phyloP scores from a whole-genome alignment of 2,329 filamentous ascomycete genomes.

The Kalaharituber pfeilii region DNA sequence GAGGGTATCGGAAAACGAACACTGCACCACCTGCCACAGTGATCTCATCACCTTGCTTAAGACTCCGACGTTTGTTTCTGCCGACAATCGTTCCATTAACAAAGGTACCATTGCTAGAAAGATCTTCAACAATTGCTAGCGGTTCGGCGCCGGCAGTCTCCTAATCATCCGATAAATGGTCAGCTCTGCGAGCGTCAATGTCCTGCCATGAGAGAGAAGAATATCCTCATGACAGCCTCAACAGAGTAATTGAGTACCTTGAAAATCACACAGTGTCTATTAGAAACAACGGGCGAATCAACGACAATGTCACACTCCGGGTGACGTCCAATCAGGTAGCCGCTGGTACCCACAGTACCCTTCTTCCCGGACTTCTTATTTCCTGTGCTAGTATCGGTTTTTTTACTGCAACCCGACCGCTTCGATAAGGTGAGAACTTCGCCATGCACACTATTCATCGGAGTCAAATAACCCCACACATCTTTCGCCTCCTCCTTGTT shows the following conservation, averaged over 20 bases:
- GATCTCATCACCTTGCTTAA: slow-evolving; percentile 81
- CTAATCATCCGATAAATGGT: slow-evolving; percentile 42
- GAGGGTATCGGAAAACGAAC: slow-evolving; percentile 84
- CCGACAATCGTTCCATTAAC: slow-evolving; percentile 84
- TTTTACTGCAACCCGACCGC: slow-evolving; percentile 44
- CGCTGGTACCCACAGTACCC: slow-evolving; percentile 41
- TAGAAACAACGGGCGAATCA: slow-evolving; percentile 21
- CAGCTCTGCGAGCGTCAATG: neutral
- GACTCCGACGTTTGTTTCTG: slow-evolving; percentile 74
- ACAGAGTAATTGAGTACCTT: slow-evolving; percentile 13
- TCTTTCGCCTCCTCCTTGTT: slow-evolving; percentile 52
- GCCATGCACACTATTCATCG: slow-evolving; percentile 54
- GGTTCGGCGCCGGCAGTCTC: slow-evolving; percentile 38
- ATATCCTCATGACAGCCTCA: neutral
- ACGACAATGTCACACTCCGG: slow-evolving; percentile 51
- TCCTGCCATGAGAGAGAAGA: neutral
- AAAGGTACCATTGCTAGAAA: slow-evolving; percentile 92
- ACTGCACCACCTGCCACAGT: slow-evolving; percentile 68
- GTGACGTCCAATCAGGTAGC: slow-evolving; percentile 83
- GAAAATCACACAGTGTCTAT: slow-evolving; percentile 23
- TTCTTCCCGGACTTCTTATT: slow-evolving; percentile 44
- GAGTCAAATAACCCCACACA: slow-evolving; percentile 90
- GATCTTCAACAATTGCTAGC: slow-evolving; percentile 67
- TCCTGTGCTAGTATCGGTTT: slow-evolving; percentile 33
- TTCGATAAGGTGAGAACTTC: slow-evolving; percentile 57